Evolutionary conservation across 306 rosid species (phyloP), one percentile per base, ranked within the genome.

Genomic region (Benincasa hispida): DNA sequence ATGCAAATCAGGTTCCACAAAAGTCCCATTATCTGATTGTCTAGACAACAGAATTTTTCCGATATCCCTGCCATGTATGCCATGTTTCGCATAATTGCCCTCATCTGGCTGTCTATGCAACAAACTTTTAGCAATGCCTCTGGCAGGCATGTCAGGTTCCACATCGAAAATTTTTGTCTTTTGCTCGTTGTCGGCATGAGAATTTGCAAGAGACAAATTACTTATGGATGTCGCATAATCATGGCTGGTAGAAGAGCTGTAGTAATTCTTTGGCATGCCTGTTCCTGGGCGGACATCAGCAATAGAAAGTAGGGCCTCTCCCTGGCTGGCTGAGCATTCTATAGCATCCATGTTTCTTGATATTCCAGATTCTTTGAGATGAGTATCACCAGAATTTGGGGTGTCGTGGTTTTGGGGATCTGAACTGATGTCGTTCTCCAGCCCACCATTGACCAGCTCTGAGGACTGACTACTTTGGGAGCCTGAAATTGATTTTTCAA

Each of bases 241-340:
- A 48, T 81, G 87, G 86, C 85, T 60, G 70, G 74, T 82, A n/a
- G 87, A 78, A 76, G 97, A 79, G 80, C 85, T 92, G 86, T 84
- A 88, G 86, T 83, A 90, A 75, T 96, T 58, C 79, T 89, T 91
- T 45, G 92, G 86, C 83, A 88, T 77, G 78, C 78, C 86, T 82
- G 79, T 85, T 61, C 86, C 81, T 53, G 87, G 90, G 95, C 96
- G 89, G 70, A 79, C 88, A 81, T 82, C 89, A 78, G 79, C 82
- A 25, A 79, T 72, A 70, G 95, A 81, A 48, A 87, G 45, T 50
- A 88, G 80, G 67, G 88, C 85, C 21, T 42, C 80, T 74, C 85
- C 87, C 80, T 79, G 86, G 74, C 82, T 77, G 73, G 79, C 60
- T 24, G 82, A 69, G 85, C 73, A 80, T 69, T 82, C 88, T 78